Evolutionary conservation across 805 yeast genomes (phyloP), one percentile per base, ranked within the genome.

Genomic region (Pichia scutulata): DNA sequence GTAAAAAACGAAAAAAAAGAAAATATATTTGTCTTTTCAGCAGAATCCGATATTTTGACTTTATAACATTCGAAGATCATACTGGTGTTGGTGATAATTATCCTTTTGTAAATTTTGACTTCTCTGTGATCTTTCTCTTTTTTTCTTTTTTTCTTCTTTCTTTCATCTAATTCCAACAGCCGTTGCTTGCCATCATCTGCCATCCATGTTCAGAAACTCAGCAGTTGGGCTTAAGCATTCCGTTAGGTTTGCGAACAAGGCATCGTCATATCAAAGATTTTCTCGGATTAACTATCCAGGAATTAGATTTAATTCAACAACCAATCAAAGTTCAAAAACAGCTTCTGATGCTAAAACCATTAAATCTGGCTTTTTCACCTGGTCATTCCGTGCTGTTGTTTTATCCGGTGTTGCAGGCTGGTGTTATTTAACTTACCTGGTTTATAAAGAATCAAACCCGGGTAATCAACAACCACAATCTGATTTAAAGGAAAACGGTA

Each of bases 371-470:
- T 60, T 67, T 49, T 62, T 73, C 55, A 63, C 65, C 44, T 64
- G 68, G 45, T 57, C 74, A 7, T 75, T 84, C 76, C 74, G 75
- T 59, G 63, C 74, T 36, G 67, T 83, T 22, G 71, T 78, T 60
- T 58, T 77, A 19, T 68, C 86, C 3, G 68, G 75, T 9, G 57
- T 81, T 36, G 72, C 77, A 0, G 75, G 80, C 18, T 66, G 80
- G 33, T 85, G 79, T 23, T 80, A 82, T 57, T 63, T 78, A 47
- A 81, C 83, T 13, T 88, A 80, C 67, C 72, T 77, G 53, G 75
- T 84, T 48, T 82, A 82, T 64, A 70, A 70, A 41, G 92, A 85
- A 67, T 69, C 78, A 7, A 72, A 75, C 57, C 90, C 90, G 7
- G 70, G 73, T 33, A 69, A 73, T 18, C 89, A 84, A 63, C 58